Evolutionary conservation across 495 filamentous ascomycete species (phyloP).

Genomic region (Choiromyces venosus): DNA sequence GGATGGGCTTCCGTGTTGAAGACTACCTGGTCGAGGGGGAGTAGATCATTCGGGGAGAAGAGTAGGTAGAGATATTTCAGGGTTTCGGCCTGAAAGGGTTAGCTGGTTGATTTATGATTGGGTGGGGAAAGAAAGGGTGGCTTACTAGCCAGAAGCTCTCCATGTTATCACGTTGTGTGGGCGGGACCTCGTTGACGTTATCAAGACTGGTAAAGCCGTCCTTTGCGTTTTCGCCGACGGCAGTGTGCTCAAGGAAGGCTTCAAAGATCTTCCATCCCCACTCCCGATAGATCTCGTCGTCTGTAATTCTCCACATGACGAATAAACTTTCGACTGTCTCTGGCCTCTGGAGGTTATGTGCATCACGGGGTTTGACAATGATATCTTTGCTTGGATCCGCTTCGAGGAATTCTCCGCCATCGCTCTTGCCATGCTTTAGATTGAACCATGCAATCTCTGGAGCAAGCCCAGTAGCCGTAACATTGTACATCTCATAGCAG

Average conservation of each 20-base stretch:
- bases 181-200: conserved; percentile 65
- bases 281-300: conserved; percentile 79
- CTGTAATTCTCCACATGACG: conserved; percentile 98
- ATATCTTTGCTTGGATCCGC: conserved; percentile 69
- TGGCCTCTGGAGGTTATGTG: conserved; percentile 90
- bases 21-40: conserved; percentile 78
- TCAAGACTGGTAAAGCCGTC: conserved; percentile 77
- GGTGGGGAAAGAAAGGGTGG: conserved; percentile 13
- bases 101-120: not conserved
- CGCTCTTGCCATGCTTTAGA: conserved; percentile 55
- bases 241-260: conserved; percentile 76
- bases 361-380: conserved; percentile 65
- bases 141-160: conserved; percentile 90
- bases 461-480: conserved; percentile 79
- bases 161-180: conserved; percentile 70
- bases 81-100: conserved; percentile 69
- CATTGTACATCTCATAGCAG: conserved; percentile 94
- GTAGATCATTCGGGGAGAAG: conserved; percentile 70
- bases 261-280: conserved; percentile 99
- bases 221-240: conserved; percentile 49
- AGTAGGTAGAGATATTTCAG: conserved; percentile 96
- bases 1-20: conserved; percentile 96
- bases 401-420: conserved; percentile 49
- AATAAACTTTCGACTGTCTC: conserved; percentile 93
- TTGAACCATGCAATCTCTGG: conserved; percentile 89